Evolutionary conservation across 352 stramenopile species (phyloP), one percentile per base, ranked within the genome.

Genomic region (Pythium sp.): DNA sequence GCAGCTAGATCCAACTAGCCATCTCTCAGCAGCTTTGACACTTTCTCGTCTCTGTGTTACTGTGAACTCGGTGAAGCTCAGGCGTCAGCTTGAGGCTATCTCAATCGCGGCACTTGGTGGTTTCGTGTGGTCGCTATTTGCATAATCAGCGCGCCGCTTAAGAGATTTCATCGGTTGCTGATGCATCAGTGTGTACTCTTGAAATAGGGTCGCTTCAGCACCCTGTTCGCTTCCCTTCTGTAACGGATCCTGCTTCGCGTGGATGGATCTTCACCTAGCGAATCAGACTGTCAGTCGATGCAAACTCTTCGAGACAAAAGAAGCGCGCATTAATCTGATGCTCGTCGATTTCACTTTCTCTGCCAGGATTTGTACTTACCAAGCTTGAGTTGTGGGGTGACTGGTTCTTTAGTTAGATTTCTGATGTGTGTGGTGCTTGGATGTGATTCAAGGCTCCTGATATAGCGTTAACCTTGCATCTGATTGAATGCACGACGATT

Each of bases 121-220:
- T 60, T 60, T 60, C 55, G 28, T 28, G 18, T 3, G 30, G 55
- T 46, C 20, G 46, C 30, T 28, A 60, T 60, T 60, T 34, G 30
- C 55, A 34, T 26, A 36, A 24, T 14, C 8, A 46, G 30, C 20
- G 30, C 55, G 8, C 20, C 26, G 28, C 14, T 36, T 58, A 20
- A 11, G 26, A 15, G 12, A 36, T 58, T 58, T 12, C 11, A 22
- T 36, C 51, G 51, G 11, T 28, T 22, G 54, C 14, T 26, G 28
- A 24, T 5, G 14, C 4, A 47, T 24, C 20, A 14, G 11, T 41
- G 15, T 26, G 54, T 41, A 28, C 28, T 41, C 34, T 26, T 26
- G 22, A 18, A n/a, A n/a, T 47, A 20, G 38, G 14, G 38, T 47
- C 38, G 38, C 15, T 47, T 47, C 38, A 47, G 14, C 38, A 47